phyloP scores from a whole-genome alignment of 2,329 filamentous ascomycete species.

The Neofusicoccum kwambonambiense region DNA sequence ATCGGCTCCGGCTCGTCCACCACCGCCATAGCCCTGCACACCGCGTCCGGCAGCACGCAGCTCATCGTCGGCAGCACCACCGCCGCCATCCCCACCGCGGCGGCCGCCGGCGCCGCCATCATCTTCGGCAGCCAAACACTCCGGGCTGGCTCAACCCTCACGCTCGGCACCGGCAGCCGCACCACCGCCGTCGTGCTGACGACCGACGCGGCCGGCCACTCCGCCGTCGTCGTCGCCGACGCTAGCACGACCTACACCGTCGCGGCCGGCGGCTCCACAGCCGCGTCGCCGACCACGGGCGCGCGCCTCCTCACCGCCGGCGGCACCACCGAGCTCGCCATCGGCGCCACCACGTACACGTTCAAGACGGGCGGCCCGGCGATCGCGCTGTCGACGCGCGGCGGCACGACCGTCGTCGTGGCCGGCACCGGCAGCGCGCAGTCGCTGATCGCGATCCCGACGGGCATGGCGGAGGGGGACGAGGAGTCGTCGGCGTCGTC shows the following conservation, averaged over 20 bases:
- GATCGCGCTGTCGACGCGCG: neutral
- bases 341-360: neutral
- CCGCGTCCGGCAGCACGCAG: neutral
- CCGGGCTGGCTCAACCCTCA: neutral
- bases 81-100: neutral
- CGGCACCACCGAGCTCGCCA: neutral
- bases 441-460: neutral
- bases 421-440: neutral
- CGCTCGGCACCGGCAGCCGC: neutral
- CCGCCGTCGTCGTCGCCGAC: slow-evolving; percentile 1
- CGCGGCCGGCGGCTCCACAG: neutral
- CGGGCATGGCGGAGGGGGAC: slow-evolving; percentile 14
- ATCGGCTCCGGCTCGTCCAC: slow-evolving; percentile 24
- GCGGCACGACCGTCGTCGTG: neutral
- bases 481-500: no score
- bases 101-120: neutral
- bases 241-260: neutral
- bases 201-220: neutral
- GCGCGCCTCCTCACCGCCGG: neutral
- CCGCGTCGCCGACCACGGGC: neutral
- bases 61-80: neutral
- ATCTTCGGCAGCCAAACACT: neutral
- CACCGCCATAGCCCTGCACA: slow-evolving; percentile 24
- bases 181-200: neutral
- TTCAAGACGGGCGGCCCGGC: neutral